Conservation (phyloP, 2,329 filamentous ascomycete species). For the Claviceps spartinae region DNA sequence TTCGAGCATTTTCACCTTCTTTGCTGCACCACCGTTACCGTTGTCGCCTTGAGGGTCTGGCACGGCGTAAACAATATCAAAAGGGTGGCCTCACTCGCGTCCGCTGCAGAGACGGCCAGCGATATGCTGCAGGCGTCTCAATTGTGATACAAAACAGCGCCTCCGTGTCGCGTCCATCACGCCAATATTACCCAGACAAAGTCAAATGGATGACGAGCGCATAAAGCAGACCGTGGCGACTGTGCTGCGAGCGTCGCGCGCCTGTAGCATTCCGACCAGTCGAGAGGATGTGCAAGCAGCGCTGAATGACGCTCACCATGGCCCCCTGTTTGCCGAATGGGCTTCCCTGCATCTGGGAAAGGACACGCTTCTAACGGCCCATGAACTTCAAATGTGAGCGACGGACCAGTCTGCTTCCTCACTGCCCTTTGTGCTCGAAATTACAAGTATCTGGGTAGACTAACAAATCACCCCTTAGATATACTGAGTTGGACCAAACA, state of each 20-base stretch:
- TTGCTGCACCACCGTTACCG: not conserved
- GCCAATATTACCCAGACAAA: too few relatives aligned
- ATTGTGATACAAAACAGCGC: constrained; percentile 1
- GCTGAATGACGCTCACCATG: constrained; percentile 21
- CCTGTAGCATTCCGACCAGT: constrained; percentile 17
- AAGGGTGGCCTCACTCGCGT: not conserved
- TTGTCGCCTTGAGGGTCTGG: not conserved
- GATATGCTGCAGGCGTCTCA: not conserved
- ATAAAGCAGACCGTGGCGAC: constrained; percentile 20
- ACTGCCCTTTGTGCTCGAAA: not conserved
- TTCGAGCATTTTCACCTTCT: not conserved
- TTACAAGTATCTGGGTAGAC: not conserved
- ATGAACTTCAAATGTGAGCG: constrained; percentile 37
- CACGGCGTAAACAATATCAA: not conserved
- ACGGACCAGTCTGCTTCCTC: not conserved
- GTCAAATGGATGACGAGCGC: constrained; percentile 14
- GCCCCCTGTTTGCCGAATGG: constrained; percentile 32
- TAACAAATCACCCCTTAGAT: constrained; percentile 23
- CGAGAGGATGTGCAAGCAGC: constrained; percentile 25
- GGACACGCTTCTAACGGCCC: constrained; percentile 39
- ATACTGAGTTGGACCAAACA: constrained; percentile 32
- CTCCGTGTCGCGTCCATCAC: not conserved
- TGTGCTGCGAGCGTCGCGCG: constrained; percentile 19
- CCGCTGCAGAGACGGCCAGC: constrained; percentile 2
- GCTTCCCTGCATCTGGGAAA: constrained; percentile 30